Percentiles rank a stretch among this genome's conserved stretches.
Evolutionary conservation across 805 yeast genomes (phyloP).

Genomic region (Candida pini): DNA sequence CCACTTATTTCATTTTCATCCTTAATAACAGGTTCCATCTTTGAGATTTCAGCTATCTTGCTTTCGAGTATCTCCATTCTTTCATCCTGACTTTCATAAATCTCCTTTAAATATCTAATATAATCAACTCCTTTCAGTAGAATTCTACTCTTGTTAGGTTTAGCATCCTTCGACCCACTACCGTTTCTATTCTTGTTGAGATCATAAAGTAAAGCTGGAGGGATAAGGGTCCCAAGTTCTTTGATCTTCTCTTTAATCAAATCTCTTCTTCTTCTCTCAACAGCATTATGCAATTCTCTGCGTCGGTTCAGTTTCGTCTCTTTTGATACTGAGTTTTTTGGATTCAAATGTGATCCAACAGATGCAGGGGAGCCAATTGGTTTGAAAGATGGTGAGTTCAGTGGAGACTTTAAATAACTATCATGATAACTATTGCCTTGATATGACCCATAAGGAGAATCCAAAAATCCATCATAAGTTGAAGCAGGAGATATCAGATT

Average conservation of each 20-base stretch:
- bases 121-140: slow-evolving; percentile 77
- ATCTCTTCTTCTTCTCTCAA: slow-evolving; percentile 87
- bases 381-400: slow-evolving; percentile 30
- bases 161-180: slow-evolving; percentile 50
- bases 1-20: too few relatives aligned
- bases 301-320: slow-evolving; percentile 74
- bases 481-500: slow-evolving; percentile 30
- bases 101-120: slow-evolving; percentile 58
- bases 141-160: slow-evolving; percentile 79
- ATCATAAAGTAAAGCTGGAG: slow-evolving; percentile 60
- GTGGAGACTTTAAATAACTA: slow-evolving; percentile 27
- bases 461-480: slow-evolving; percentile 29
- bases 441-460: slow-evolving; percentile 32
- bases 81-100: slow-evolving; percentile 49
- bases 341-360: slow-evolving; percentile 28
- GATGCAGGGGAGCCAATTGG: slow-evolving; percentile 31
- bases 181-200: slow-evolving; percentile 15
- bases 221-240: slow-evolving; percentile 76
- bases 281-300: slow-evolving; percentile 90
- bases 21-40: background rate
- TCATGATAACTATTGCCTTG: slow-evolving; percentile 26
- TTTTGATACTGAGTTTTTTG: slow-evolving; percentile 36
- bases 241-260: slow-evolving; percentile 83
- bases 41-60: slow-evolving; percentile 28
- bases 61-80: slow-evolving; percentile 36